These are phyloP conservation scores for Ogataea minuta DNA, from an alignment of 805 yeast species.

Conservation along the genomic window DNA sequence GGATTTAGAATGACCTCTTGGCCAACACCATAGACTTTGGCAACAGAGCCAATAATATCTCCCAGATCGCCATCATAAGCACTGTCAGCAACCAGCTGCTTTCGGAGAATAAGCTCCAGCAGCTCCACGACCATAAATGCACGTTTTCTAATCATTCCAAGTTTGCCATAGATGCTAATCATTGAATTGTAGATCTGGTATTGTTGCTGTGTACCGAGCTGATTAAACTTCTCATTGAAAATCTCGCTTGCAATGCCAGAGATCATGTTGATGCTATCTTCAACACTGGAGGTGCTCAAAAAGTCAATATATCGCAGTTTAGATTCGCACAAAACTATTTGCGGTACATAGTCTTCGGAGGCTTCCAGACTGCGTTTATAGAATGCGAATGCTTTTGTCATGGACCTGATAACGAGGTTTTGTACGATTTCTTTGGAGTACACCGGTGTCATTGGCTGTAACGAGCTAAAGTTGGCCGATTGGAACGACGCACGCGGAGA, in stretches of 20 bases:
- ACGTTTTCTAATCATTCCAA: constrained; percentile 64
- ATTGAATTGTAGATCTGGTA: constrained; percentile 62
- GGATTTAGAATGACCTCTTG: constrained; percentile 3
- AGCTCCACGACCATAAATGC: constrained; percentile 68
- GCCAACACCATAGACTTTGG: constrained; percentile 51
- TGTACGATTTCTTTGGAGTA: constrained; percentile 30
- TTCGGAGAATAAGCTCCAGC: constrained; percentile 42
- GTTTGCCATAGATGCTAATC: constrained; percentile 58
- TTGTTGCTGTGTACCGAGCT: constrained; percentile 51
- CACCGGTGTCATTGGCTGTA: constrained; percentile 8
- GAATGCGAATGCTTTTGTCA: constrained; percentile 39
- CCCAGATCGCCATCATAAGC: constrained; percentile 14
- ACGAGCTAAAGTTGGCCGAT: constrained; percentile 17
- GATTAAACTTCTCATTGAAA: constrained; percentile 42
- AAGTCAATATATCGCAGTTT: constrained; percentile 62
- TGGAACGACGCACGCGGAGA: constrained; percentile 52
- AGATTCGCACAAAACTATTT: constrained; percentile 70
- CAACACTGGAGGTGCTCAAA: constrained; percentile 50
- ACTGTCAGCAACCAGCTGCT: constrained; percentile 12
- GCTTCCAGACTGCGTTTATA: constrained; percentile 53
- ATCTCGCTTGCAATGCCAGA: constrained; percentile 46
- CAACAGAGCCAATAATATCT: constrained; percentile 44
- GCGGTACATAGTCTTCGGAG: constrained; percentile 78
- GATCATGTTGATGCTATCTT: constrained; percentile 46
- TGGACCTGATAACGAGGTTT: constrained; percentile 38